Percentiles rank a stretch among this genome's conserved stretches.
Conservation (phyloP, 495 filamentous ascomycete genomes). For the Daldinia decipiens region DNA sequence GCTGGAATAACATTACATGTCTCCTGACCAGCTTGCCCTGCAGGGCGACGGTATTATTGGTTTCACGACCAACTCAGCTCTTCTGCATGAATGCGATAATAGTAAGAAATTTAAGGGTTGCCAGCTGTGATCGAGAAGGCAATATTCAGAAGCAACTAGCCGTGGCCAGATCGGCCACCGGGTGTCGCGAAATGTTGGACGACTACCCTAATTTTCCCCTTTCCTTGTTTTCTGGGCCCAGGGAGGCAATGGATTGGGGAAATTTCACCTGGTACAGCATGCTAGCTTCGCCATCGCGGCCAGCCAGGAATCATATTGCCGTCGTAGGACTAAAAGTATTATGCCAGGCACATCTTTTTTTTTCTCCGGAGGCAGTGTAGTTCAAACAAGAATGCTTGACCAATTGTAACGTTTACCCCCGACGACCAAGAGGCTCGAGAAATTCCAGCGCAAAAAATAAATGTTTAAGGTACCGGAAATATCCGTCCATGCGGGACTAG, state of each 20-base stretch:
- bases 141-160: slow-evolving; percentile 39
- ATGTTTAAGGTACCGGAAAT: slow-evolving; percentile 11
- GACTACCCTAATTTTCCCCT: slow-evolving; percentile 24
- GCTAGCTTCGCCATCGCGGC: slow-evolving; percentile 21
- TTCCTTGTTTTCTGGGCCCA: slow-evolving; percentile 31
- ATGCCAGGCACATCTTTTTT: slow-evolving; percentile 14
- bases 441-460: slow-evolving; percentile 6
- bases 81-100: slow-evolving; percentile 36
- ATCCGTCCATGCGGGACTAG: slow-evolving; percentile 6
- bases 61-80: slow-evolving; percentile 26
- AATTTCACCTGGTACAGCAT: slow-evolving; percentile 34
- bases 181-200: slow-evolving; percentile 39
- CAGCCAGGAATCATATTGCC: slow-evolving; percentile 7
- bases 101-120: slow-evolving; percentile 36
- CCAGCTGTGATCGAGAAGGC: slow-evolving; percentile 37
- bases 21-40: slow-evolving; percentile 24
- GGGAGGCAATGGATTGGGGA: not conserved
- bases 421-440: not conserved
- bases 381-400: not conserved
- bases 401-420: slow-evolving; percentile 5
- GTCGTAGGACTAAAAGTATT: slow-evolving; percentile 26
- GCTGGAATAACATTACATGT: slow-evolving; percentile 4
- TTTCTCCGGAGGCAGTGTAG: not conserved
- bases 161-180: slow-evolving; percentile 39
- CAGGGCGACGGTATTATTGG: slow-evolving; percentile 23